phyloP scores from a whole-genome alignment of 176 grass and related monocot genomes.

The Oryza meyeriana region DNA sequence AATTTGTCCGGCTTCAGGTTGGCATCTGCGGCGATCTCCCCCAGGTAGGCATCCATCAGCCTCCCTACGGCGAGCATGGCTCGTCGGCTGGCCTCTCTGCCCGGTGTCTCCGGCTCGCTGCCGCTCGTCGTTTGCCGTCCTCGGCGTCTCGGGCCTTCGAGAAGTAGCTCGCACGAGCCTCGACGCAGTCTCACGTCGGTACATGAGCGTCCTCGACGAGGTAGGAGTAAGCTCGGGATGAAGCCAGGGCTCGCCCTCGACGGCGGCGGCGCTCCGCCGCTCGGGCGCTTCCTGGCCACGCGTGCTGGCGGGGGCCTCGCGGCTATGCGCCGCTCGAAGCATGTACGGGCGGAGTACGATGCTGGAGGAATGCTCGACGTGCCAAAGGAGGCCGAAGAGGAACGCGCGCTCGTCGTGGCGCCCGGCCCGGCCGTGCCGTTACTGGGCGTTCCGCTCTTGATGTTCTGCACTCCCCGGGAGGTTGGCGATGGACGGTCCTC shows the following conservation, averaged over 20 bases:
- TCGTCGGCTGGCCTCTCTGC: slow-evolving; percentile 37
- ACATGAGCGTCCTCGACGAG: slow-evolving; percentile 94
- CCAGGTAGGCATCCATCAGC: slow-evolving; percentile 80
- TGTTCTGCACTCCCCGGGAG: slow-evolving; percentile 76
- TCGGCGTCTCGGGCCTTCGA: slow-evolving; percentile 47
- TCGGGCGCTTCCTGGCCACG: too few species aligned
- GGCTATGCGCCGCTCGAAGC: slow-evolving; percentile 75
- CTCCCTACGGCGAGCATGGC: slow-evolving; percentile 54
- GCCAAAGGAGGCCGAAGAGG: slow-evolving; percentile 87
- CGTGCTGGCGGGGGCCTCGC: slow-evolving; percentile 75
- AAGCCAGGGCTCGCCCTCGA: slow-evolving; percentile 96
- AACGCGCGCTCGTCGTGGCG: slow-evolving; percentile 67
- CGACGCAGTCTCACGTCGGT: slow-evolving; percentile 92
- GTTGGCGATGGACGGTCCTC: slow-evolving; percentile 83
- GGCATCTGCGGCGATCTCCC: slow-evolving; percentile 82
- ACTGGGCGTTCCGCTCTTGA: slow-evolving; percentile 47
- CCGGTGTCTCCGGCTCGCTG: slow-evolving; percentile 39
- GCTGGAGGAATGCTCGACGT: slow-evolving; percentile 88
- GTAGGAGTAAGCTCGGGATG: slow-evolving; percentile 95
- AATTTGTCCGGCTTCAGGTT: slow-evolving; percentile 86
- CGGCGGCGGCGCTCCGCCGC: slow-evolving; percentile 48
- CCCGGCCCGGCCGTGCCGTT: slow-evolving; percentile 52
- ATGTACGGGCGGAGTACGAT: slow-evolving; percentile 57
- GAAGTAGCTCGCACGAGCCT: slow-evolving; percentile 65
- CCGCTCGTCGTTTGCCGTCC: slow-evolving; percentile 37